Conservation (phyloP, 345 rosid species). For the Firmiana major region DNA sequence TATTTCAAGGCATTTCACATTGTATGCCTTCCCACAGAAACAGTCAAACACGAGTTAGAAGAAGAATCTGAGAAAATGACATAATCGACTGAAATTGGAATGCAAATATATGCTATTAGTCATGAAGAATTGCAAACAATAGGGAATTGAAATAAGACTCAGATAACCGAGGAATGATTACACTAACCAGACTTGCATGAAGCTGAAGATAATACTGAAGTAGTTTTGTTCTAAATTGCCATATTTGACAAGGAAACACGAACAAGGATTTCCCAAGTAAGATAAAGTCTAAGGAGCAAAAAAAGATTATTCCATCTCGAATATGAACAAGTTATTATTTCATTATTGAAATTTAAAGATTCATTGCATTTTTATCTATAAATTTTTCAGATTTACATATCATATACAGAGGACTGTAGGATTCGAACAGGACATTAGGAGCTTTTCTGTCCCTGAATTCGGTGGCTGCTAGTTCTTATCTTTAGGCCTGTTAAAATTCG, state of each 20-base stretch:
- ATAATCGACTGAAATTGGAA: background rate
- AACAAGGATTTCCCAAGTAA: background rate
- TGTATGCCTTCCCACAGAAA: too few relatives aligned
- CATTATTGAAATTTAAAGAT: too few relatives aligned
- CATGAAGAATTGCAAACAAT: background rate
- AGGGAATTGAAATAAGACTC: background rate
- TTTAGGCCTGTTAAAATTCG: background rate
- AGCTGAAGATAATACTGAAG: background rate
- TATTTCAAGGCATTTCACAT: background rate
- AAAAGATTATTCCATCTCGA: too few relatives aligned
- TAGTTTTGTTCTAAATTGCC: background rate
- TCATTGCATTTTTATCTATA: too few relatives aligned
- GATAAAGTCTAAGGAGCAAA: too few relatives aligned
- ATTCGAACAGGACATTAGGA: background rate
- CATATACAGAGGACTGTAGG: too few relatives aligned
- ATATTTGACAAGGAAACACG: background rate
- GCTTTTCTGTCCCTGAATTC: background rate
- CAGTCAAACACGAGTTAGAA: conserved; percentile 1
- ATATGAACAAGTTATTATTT: too few relatives aligned
- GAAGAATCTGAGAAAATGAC: background rate
- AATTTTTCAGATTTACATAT: too few relatives aligned
- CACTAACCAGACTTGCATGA: background rate
- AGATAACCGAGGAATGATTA: background rate
- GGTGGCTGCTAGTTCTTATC: background rate
- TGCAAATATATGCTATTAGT: background rate